phyloP scores from a whole-genome alignment of 2,329 filamentous ascomycete species.

The Chrysoporthe deuterocubensis region DNA sequence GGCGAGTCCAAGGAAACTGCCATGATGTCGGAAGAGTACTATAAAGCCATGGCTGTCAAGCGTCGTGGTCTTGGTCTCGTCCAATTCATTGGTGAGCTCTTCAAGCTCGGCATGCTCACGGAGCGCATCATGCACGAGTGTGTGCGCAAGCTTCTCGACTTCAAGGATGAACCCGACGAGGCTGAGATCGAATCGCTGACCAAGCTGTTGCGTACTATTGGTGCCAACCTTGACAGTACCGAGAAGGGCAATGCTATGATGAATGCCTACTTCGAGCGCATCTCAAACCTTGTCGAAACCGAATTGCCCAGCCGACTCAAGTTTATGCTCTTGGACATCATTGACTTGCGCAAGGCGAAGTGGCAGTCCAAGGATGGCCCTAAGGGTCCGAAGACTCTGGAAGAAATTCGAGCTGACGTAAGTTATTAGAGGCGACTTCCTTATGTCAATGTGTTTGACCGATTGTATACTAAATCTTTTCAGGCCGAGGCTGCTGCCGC shows the following conservation, averaged over 20 bases:
- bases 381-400: slow-evolving; percentile 96
- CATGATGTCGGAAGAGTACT: slow-evolving; percentile 96
- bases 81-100: slow-evolving; percentile 98
- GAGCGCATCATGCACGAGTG: slow-evolving; percentile 99
- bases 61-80: slow-evolving; percentile 96
- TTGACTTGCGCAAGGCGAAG: slow-evolving; percentile 76
- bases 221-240: slow-evolving; percentile 79
- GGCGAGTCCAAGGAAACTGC: slow-evolving; percentile 71
- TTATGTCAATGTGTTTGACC: too few species aligned
- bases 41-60: slow-evolving; percentile 90
- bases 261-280: slow-evolving; percentile 91
- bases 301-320: slow-evolving; percentile 84
- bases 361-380: slow-evolving; percentile 89
- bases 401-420: slow-evolving; percentile 84
- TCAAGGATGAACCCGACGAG: slow-evolving; percentile 90
- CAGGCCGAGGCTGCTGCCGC: slow-evolving; percentile 74
- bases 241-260: slow-evolving; percentile 87
- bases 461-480: slow-evolving; percentile 34
- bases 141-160: slow-evolving; percentile 95
- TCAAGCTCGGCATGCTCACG: slow-evolving; percentile 98
- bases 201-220: slow-evolving; percentile 90
- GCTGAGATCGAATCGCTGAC: slow-evolving; percentile 94
- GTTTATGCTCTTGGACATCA: slow-evolving; percentile 96
- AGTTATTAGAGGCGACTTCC: slow-evolving; percentile 34
- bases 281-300: slow-evolving; percentile 78